Evolutionary conservation across 2,329 filamentous ascomycete species (phyloP).

Genomic region (Beauveria caledonica): DNA sequence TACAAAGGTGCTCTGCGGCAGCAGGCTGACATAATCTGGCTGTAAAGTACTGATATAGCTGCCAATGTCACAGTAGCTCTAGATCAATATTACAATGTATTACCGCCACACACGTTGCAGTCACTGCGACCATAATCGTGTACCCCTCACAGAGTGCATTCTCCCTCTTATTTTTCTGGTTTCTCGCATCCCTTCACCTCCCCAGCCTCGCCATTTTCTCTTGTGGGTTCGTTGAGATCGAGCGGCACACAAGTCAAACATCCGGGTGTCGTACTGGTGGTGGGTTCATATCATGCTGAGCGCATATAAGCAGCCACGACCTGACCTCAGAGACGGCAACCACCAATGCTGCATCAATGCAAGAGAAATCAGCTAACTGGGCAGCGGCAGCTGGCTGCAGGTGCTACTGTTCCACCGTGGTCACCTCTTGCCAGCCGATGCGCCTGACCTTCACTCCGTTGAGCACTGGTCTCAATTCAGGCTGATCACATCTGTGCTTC

Average conservation of each 20-base stretch:
- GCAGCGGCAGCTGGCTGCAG: neutral
- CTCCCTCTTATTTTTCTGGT: neutral
- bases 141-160: too few species aligned
- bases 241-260: too few species aligned
- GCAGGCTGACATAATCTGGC: neutral
- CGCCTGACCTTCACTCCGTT: neutral
- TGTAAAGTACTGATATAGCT: neutral
- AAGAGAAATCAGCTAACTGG: neutral
- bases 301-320: neutral
- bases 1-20: neutral
- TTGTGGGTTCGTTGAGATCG: too few species aligned
- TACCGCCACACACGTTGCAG: neutral
- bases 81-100: neutral
- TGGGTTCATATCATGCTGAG: neutral
- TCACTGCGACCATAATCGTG: too few species aligned
- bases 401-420: neutral
- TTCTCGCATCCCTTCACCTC: too few species aligned
- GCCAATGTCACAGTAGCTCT: neutral
- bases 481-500: neutral
- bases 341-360: neutral
- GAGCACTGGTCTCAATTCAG: neutral
- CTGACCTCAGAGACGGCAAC: neutral
- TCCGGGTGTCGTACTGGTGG: neutral
- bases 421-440: neutral
- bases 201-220: too few species aligned